phyloP scores from a whole-genome alignment of 176 grass and related monocot species.

The Oryza officinalis region DNA sequence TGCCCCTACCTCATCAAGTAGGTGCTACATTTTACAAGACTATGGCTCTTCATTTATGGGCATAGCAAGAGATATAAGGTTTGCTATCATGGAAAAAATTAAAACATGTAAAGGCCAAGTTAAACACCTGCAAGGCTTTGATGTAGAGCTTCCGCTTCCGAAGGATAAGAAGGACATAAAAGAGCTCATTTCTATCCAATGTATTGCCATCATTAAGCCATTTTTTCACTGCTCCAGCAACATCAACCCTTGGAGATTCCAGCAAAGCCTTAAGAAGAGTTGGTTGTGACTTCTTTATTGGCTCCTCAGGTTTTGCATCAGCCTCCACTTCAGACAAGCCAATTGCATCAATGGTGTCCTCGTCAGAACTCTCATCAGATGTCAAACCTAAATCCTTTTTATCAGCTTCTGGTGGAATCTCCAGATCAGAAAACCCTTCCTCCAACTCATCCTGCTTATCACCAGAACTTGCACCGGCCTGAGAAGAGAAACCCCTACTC shows the following conservation, averaged over 20 bases:
- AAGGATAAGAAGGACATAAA: conserved; percentile 43
- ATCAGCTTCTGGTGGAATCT: conserved; percentile 51
- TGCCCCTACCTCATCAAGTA: background rate
- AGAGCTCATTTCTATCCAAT: conserved; percentile 48
- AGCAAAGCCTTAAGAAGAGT: conserved; percentile 50
- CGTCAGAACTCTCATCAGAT: conserved; percentile 59
- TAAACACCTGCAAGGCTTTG: conserved; percentile 84
- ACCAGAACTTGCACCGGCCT: conserved; percentile 53
- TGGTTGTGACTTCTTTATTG: background rate
- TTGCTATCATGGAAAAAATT: background rate
- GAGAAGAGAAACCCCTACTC: conserved; percentile 65
- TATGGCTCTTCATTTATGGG: background rate
- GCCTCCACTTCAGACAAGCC: conserved; percentile 35
- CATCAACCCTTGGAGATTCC: conserved; percentile 25
- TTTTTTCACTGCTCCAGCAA: conserved; percentile 48
- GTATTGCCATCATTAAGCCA: conserved; percentile 64
- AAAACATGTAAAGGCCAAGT: background rate
- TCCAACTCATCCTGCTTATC: conserved; percentile 57
- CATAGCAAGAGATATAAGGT: background rate
- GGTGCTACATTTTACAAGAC: background rate
- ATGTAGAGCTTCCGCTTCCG: conserved; percentile 39
- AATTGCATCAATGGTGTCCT: conserved; percentile 40
- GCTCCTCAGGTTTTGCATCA: conserved; percentile 35
- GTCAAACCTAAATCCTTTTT: conserved; percentile 39
- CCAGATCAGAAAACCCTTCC: conserved; percentile 88